A percentile compares a stretch with the other conserved stretches of the same genome.
Evolutionary conservation across 2,329 filamentous ascomycete genomes (phyloP).

Genomic region (Stagonosporopsis chrysanthemi): DNA sequence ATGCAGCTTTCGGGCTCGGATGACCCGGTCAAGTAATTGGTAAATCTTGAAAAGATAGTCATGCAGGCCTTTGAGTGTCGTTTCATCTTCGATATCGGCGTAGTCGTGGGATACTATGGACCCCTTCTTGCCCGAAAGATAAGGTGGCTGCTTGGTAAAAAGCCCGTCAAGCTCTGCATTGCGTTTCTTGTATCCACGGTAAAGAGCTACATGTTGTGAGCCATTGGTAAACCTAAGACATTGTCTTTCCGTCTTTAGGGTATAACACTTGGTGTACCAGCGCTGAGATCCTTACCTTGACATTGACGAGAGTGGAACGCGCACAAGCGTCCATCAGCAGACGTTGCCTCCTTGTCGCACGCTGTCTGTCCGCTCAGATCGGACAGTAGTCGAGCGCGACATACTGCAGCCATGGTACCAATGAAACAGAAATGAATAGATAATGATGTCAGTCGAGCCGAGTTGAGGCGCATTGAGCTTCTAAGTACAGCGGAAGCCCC

Average conservation of each 20-base stretch:
- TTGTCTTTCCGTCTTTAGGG: too few species aligned
- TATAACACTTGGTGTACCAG: neutral
- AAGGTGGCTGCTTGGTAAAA: conserved; percentile 46
- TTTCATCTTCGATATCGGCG: conserved; percentile 49
- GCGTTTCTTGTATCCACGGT: conserved; percentile 59
- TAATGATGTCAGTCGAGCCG: too few species aligned
- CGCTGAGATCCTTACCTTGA: conserved; percentile 24
- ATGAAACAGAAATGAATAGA: neutral
- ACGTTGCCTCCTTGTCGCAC: conserved; percentile 34
- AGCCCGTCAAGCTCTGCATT: conserved; percentile 55
- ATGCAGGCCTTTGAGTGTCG: conserved; percentile 50
- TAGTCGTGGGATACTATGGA: conserved; percentile 54
- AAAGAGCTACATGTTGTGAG: conserved; percentile 42
- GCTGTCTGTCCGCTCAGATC: conserved; percentile 32
- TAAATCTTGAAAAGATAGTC: conserved; percentile 52
- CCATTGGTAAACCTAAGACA: too few species aligned
- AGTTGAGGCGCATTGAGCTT: neutral
- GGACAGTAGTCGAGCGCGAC: conserved; percentile 32
- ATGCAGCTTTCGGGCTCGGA: conserved; percentile 53
- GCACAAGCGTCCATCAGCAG: conserved; percentile 34
- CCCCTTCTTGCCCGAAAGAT: conserved; percentile 45
- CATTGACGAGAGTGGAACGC: conserved; percentile 37
- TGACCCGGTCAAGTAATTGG: conserved; percentile 51
- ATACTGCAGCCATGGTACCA: conserved; percentile 21
- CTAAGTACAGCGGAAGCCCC: conserved; percentile 1